phyloP scores from a whole-genome alignment of 2,329 filamentous ascomycete species.

The Fusarium pilosicola region DNA sequence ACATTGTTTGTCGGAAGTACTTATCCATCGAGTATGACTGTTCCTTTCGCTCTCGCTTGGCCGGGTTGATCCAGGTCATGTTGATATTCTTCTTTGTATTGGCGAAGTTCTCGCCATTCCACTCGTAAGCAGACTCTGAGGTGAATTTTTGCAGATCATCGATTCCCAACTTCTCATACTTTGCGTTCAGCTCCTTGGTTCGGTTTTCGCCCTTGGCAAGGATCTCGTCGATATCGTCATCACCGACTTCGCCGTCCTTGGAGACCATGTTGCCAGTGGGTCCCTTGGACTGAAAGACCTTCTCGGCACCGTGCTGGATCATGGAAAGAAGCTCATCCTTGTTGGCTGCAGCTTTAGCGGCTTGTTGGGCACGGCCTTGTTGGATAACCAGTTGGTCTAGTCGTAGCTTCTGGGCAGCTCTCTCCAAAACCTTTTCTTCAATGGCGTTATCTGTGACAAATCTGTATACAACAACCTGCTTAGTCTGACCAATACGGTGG shows the following conservation, averaged over 20 bases:
- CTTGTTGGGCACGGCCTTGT: slow-evolving; percentile 91
- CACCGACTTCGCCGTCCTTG: slow-evolving; percentile 72
- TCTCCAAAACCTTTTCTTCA: slow-evolving; percentile 96
- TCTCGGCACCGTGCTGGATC: slow-evolving; percentile 99
- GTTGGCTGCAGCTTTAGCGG: slow-evolving; percentile 88
- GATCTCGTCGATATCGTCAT: slow-evolving; percentile 92
- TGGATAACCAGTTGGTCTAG: slow-evolving; percentile 98
- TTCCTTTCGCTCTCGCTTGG: slow-evolving; percentile 98
- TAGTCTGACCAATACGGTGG: slow-evolving; percentile 97
- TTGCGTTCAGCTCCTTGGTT: slow-evolving; percentile 89
- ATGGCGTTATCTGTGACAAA: slow-evolving; percentile 99
- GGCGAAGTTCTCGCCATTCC: slow-evolving; percentile 97
- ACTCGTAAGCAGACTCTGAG: slow-evolving; percentile 97
- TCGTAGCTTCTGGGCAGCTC: slow-evolving; percentile 94
- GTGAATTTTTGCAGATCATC: slow-evolving; percentile 98
- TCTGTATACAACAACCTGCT: slow-evolving; percentile 95
- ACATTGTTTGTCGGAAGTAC: slow-evolving; percentile 93
- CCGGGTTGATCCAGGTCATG: slow-evolving; percentile 96
- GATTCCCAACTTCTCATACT: slow-evolving; percentile 96
- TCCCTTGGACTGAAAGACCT: slow-evolving; percentile 83
- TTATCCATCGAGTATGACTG: slow-evolving; percentile 99
- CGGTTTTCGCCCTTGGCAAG: slow-evolving; percentile 86
- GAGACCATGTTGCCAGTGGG: slow-evolving; percentile 68
- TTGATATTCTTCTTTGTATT: slow-evolving; percentile 92
- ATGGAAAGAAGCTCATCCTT: slow-evolving; percentile 97